Evolutionary conservation across 148 eudicot genomes (phyloP).

Genomic region (Chenopodium berlandieri): DNA sequence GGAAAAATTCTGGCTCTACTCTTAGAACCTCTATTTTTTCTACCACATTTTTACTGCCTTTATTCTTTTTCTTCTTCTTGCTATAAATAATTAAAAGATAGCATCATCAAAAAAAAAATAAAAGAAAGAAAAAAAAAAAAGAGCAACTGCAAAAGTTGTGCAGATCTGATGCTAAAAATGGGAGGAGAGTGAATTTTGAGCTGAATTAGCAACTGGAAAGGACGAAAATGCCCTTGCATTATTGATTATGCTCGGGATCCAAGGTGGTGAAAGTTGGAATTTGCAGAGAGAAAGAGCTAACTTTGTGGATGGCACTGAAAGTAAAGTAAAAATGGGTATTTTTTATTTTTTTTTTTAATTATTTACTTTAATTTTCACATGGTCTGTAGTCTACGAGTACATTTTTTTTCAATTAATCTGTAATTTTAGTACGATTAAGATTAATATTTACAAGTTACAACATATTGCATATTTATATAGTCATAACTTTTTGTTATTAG

Average conservation of each 20-base stretch:
- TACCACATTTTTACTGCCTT: not conserved
- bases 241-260: constrained; percentile 22
- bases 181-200: not conserved
- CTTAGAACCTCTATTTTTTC: not conserved
- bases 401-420: not conserved
- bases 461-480: not conserved
- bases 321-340: not conserved
- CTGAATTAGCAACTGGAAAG: not conserved
- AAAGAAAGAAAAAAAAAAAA: not conserved
- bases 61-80: constrained; percentile 12
- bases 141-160: constrained; percentile 11
- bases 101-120: not conserved
- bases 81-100: not conserved
- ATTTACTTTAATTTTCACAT: not conserved
- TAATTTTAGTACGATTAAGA: constrained; percentile 31
- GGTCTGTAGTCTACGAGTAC: constrained; percentile 8
- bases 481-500: not conserved
- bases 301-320: not conserved
- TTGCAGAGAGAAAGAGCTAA: not conserved
- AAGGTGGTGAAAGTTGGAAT: constrained; percentile 6
- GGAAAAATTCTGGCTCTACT: constrained; percentile 9
- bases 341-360: too few species aligned
- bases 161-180: constrained; percentile 18
- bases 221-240: constrained; percentile 23
- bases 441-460: not conserved